These are phyloP conservation scores for Erodium maritimum DNA, from an alignment of 345 rosid species.

Conservation along the genomic window DNA sequence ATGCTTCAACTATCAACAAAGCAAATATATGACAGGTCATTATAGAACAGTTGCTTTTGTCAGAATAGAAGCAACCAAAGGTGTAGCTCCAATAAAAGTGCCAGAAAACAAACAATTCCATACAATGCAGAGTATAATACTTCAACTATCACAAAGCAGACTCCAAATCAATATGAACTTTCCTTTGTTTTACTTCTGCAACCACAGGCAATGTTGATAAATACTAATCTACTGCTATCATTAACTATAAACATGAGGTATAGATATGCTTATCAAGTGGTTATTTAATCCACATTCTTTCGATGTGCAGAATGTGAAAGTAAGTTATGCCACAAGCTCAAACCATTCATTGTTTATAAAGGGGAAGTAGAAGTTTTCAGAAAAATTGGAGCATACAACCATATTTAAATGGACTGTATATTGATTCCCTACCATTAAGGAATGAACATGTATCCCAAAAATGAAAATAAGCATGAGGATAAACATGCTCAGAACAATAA, in stretches of 20 bases:
- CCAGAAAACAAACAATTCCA: not conserved
- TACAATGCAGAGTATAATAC: not conserved
- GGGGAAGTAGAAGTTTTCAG: too few species aligned
- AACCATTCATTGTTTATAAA: too few species aligned
- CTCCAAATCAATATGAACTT: not conserved
- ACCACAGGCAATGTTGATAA: not conserved
- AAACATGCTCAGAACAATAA: not conserved
- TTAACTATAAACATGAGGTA: too few species aligned
- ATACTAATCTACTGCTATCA: not conserved
- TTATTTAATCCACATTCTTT: too few species aligned
- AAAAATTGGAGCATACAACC: not conserved
- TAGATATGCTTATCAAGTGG: too few species aligned
- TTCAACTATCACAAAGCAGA: not conserved
- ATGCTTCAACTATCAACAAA: too few species aligned
- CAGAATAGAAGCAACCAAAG: not conserved
- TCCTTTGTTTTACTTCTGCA: not conserved
- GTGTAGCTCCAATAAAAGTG: constrained; percentile 2
- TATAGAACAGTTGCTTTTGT: not conserved
- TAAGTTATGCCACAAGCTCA: not conserved
- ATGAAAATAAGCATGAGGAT: not conserved
- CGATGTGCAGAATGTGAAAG: not conserved
- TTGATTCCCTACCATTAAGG: not conserved
- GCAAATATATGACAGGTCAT: too few species aligned
- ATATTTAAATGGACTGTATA: not conserved
- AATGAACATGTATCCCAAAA: not conserved